Evolutionary conservation across 768 basidiomycete genomes (phyloP).

Genomic region (Trichaptum fuscoviolaceum): DNA sequence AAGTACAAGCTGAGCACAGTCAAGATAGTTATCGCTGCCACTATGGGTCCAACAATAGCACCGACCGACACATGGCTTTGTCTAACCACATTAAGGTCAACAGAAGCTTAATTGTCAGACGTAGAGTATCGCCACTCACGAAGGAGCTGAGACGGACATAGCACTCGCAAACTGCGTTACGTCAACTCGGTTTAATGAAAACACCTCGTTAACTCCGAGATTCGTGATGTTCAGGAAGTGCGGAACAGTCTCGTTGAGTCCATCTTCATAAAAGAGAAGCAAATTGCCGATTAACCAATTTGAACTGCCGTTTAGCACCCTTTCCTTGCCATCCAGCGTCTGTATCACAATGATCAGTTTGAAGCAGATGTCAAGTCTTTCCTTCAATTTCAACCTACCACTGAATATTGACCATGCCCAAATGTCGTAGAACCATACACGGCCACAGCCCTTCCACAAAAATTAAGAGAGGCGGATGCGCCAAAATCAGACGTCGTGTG

Average conservation of each 20-base stretch:
- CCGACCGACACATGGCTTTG: neutral
- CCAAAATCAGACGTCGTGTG: slow-evolving; percentile 6
- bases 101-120: neutral
- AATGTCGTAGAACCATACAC: slow-evolving; percentile 17
- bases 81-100: neutral
- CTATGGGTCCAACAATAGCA: neutral
- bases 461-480: slow-evolving; percentile 7
- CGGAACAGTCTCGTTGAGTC: slow-evolving; percentile 10
- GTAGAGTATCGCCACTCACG: neutral
- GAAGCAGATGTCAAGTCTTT: neutral
- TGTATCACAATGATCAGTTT: neutral
- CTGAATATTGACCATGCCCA: slow-evolving; percentile 21
- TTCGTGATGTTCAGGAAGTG: slow-evolving; percentile 14
- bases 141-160: neutral
- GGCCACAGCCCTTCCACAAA: slow-evolving; percentile 12
- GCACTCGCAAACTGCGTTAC: slow-evolving; percentile 3
- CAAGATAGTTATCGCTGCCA: neutral
- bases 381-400: slow-evolving; percentile 14
- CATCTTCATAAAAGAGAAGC: slow-evolving; percentile 12
- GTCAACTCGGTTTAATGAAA: neutral
- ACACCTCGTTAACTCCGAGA: slow-evolving; percentile 2
- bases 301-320: slow-evolving; percentile 13
- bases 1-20: slow-evolving; percentile 1
- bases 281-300: slow-evolving; percentile 21
- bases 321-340: slow-evolving; percentile 10